These are phyloP conservation scores for Suhomyces maxii DNA, from an alignment of 1,139 yeast genomes.

Conservation along the genomic window DNA sequence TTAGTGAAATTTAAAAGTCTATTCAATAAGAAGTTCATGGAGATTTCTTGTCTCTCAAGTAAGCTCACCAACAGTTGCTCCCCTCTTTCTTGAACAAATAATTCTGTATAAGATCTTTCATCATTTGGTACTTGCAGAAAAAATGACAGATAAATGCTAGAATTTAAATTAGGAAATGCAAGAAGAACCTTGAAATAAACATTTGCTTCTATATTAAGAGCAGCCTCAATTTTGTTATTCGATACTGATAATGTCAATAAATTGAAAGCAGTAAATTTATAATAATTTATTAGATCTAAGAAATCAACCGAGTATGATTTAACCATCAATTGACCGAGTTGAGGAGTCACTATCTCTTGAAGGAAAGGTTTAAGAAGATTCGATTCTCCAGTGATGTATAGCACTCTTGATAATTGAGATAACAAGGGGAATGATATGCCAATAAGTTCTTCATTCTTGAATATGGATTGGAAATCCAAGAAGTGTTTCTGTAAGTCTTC, in stretches of 20 bases:
- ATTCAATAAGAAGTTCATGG: slow-evolving; percentile 33
- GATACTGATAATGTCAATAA: slow-evolving; percentile 22
- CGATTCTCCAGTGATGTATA: slow-evolving; percentile 28
- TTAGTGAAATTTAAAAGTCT: slow-evolving; percentile 23
- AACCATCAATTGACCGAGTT: slow-evolving; percentile 14
- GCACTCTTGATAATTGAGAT: slow-evolving; percentile 21
- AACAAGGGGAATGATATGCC: slow-evolving; percentile 19
- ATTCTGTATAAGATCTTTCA: slow-evolving; percentile 7
- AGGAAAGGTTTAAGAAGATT: slow-evolving; percentile 20
- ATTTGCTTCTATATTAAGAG: slow-evolving; percentile 24
- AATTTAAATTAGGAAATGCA: slow-evolving; percentile 27
- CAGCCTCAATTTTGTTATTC: slow-evolving; percentile 1
- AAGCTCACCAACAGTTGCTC: slow-evolving; percentile 14
- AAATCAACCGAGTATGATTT: slow-evolving; percentile 18
- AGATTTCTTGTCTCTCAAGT: slow-evolving; percentile 34
- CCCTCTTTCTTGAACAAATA: slow-evolving; percentile 2
- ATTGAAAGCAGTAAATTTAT: slow-evolving; percentile 35
- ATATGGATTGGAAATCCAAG: slow-evolving; percentile 5
- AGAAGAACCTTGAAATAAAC: slow-evolving; percentile 27
- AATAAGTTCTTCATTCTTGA: slow-evolving; percentile 6
- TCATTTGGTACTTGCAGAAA: slow-evolving; percentile 2
- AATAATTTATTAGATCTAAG: slow-evolving; percentile 26
- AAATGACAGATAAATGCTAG: slow-evolving; percentile 14
- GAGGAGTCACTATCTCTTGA: slow-evolving; percentile 1
- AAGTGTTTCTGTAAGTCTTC: slow-evolving; percentile 11